Base-by-base conservation (phyloP, 2,329 filamentous ascomycete species). In the Neocucurbitaria cava region DNA sequence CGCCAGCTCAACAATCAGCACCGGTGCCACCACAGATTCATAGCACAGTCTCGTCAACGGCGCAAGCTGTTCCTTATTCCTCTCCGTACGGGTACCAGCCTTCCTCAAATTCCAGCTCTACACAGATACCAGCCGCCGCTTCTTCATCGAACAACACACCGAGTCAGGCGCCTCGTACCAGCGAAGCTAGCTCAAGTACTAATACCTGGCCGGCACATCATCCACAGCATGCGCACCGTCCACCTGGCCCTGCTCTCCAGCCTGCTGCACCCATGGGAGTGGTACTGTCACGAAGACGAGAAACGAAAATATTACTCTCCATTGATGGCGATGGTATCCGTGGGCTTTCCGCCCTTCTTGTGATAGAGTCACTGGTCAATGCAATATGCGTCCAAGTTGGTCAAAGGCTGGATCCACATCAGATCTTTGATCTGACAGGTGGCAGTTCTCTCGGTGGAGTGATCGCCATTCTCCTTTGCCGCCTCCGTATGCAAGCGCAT, bases 311-410 rank as follows among this genome's bases (percentile, higher is more conserved):
- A 17, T 49, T 73, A 6, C 68, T 73, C 15, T 71, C 67, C 10
- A 62, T 73, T 8, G 70, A 73, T 39, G 70, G 70, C 1, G 68
- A 72, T 44, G 70, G 70, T 5, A 60, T 73, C 24, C 65, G 70
- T 15, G 70, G 70, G 21, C 58, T 73, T 6, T 72, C 70, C 17
- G 48, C 68, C 23, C 58, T 70, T 8, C 52, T 73, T 3, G 42
- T 72, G 26, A 61, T 73, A 1, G 70, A 73, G 46, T 69, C 70
- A 0, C 56, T 73, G 2, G 65, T 73, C 20, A 69, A 70, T 45
- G 70, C 70, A 2, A 56, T 73, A 1, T 72, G 70, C 52, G 58
- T 57, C 43, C 69, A 66, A 35, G 47, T 71, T 3, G 62, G 64
- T 5, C 60, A 61, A 11, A 61, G 56, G 5, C 38, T 71, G 10